Evolutionary conservation across 306 rosid species (phyloP).

Genomic region (Pueraria montana): DNA sequence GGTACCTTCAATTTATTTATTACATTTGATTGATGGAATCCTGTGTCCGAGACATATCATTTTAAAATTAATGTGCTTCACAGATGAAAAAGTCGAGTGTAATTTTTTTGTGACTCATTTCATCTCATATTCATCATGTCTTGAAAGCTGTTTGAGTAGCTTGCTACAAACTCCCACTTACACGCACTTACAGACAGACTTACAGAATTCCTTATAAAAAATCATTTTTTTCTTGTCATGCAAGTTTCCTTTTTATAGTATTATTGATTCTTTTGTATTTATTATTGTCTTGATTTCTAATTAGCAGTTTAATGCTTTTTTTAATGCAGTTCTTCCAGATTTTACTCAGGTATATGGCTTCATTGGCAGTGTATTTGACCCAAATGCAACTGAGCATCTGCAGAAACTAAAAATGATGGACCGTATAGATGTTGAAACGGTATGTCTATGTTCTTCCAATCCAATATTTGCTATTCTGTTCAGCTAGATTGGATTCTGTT

Average conservation of each 20-base stretch:
- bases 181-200: neutral
- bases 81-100: neutral
- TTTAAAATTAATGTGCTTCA: neutral
- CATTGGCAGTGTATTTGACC: conserved; percentile 90
- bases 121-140: neutral
- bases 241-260: neutral
- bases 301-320: conserved; percentile 4
- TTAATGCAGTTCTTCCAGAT: conserved; percentile 85
- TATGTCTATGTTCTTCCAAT: conserved; percentile 38
- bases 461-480: neutral
- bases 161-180: conserved; percentile 17
- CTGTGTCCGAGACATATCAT: neutral
- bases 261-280: neutral
- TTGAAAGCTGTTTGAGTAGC: neutral
- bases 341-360: conserved; percentile 78
- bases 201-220: neutral
- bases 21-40: neutral
- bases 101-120: neutral
- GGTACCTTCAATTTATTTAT: neutral
- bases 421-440: conserved; percentile 86
- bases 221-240: neutral
- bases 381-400: conserved; percentile 69
- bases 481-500: neutral
- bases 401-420: conserved; percentile 79
- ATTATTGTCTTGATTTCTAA: neutral